phyloP scores from a whole-genome alignment of 164 flowering plant species.

The Magnolia kwangsiensis region DNA sequence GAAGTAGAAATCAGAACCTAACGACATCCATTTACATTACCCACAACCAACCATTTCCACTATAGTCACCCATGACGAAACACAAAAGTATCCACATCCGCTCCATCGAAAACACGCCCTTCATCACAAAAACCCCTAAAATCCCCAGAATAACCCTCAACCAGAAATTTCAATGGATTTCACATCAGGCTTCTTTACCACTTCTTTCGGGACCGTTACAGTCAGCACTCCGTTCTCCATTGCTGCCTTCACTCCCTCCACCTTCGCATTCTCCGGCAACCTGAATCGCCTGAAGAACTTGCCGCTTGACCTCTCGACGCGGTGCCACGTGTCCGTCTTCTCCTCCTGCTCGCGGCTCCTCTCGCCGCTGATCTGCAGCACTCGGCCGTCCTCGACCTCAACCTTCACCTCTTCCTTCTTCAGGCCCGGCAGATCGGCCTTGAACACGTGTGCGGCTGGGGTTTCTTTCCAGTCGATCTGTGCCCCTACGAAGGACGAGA shows the following conservation, averaged over 20 bases:
- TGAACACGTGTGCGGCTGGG: constrained; percentile 7
- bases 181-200: background rate
- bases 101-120: too few relatives aligned
- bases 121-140: too few relatives aligned
- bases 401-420: constrained; percentile 5
- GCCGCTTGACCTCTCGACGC: background rate
- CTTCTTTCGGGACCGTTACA: constrained; percentile 25
- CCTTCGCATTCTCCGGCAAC: constrained; percentile 33
- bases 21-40: too few relatives aligned
- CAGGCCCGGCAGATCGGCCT: constrained; percentile 8
- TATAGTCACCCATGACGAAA: too few relatives aligned
- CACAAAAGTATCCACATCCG: too few relatives aligned
- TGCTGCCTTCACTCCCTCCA: constrained; percentile 27
- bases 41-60: too few relatives aligned
- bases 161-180: background rate
- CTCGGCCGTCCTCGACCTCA: background rate
- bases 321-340: too few relatives aligned
- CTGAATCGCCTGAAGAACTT: constrained; percentile 17
- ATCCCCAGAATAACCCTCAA: background rate
- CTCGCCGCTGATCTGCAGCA: too few relatives aligned
- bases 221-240: constrained; percentile 29
- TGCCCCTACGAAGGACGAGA: background rate
- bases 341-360: too few relatives aligned
- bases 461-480: constrained; percentile 15
- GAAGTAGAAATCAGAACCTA: too few relatives aligned